Conservation (phyloP, 1,284 basidiomycete species). For the Schizophyllum commune region DNA sequence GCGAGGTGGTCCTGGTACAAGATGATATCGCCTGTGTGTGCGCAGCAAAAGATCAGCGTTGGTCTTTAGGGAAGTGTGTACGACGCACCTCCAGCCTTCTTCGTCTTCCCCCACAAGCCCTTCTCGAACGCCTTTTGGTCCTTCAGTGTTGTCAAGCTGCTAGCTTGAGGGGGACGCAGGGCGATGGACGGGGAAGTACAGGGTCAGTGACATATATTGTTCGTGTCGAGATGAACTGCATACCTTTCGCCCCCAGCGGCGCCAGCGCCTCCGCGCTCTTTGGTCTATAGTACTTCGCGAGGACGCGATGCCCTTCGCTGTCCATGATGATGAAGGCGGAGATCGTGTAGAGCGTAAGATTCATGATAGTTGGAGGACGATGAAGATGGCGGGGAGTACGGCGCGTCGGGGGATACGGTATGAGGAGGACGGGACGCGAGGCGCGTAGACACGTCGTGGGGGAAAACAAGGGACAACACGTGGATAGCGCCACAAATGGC, state of each 20-base stretch:
- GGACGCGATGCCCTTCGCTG: slow-evolving; percentile 87
- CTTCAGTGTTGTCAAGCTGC: slow-evolving; percentile 52
- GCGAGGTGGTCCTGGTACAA: slow-evolving; percentile 89
- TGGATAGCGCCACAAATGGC: not conserved
- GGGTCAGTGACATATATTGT: slow-evolving; percentile 10
- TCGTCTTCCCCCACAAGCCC: slow-evolving; percentile 91
- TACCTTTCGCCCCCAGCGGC: not conserved
- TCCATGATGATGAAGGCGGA: slow-evolving; percentile 90
- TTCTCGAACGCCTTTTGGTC: slow-evolving; percentile 97
- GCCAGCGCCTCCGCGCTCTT: slow-evolving; percentile 33
- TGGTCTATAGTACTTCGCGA: slow-evolving; percentile 92
- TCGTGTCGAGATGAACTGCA: slow-evolving; percentile 36
- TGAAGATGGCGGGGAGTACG: not conserved
- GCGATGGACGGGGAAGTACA: not conserved
- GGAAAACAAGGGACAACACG: not conserved
- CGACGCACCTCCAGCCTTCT: slow-evolving; percentile 77
- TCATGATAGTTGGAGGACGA: slow-evolving; percentile 31
- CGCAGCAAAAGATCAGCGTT: not conserved
- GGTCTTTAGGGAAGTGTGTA: not conserved
- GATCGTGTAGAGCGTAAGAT: slow-evolving; percentile 82
- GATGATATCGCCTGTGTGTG: slow-evolving; percentile 82
- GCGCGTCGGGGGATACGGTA: not conserved
- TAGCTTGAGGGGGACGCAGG: not conserved
- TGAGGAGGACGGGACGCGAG: not conserved
- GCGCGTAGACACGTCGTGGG: too few species aligned